Percentiles rank a stretch among this genome's conserved stretches.
These are phyloP conservation scores for Tolypocladium inflatum DNA, from an alignment of 2,329 filamentous ascomycete species.

Conservation along the genomic window DNA sequence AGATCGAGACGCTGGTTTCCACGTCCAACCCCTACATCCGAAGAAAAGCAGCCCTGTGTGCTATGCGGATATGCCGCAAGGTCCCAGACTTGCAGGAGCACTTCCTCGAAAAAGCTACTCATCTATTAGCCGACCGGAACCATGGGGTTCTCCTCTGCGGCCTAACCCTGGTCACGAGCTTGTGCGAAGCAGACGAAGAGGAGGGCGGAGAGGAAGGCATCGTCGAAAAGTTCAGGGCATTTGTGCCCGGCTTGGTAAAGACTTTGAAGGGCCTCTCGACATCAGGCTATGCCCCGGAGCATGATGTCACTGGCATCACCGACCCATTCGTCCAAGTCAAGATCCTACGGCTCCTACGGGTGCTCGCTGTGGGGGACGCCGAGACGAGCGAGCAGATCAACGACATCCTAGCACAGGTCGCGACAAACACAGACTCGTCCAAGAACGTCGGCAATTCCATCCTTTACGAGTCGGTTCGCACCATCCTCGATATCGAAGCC, in stretches of 20 bases:
- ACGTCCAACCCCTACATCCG: constrained; percentile 98
- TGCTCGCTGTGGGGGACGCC: constrained; percentile 76
- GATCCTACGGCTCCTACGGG: constrained; percentile 76
- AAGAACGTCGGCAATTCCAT: constrained; percentile 99
- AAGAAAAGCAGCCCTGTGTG: constrained; percentile 93
- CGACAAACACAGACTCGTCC: constrained; percentile 93
- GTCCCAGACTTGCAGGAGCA: constrained; percentile 96
- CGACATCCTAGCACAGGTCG: constrained; percentile 93
- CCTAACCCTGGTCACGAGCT: constrained; percentile 77
- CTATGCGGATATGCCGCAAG: constrained; percentile 97
- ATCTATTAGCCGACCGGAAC: constrained; percentile 83
- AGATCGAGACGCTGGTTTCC: constrained; percentile 85
- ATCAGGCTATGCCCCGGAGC: constrained; percentile 93
- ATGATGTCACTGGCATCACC: constrained; percentile 95
- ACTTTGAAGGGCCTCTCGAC: constrained; percentile 87
- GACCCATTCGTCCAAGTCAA: constrained; percentile 98
- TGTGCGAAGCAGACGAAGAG: constrained; percentile 91
- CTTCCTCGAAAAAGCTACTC: constrained; percentile 87
- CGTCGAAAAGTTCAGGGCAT: constrained; percentile 80
- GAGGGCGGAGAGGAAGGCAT: constrained; percentile 85
- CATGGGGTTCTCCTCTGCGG: constrained; percentile 92
- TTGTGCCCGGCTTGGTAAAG: constrained; percentile 78
- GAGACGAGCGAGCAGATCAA: constrained; percentile 95
- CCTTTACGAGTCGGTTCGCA: constrained; percentile 91
- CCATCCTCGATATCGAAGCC: constrained; percentile 95